These are phyloP conservation scores for Perkinsus olseni DNA, from an alignment of 169 alveolate genomes.

Conservation along the genomic window DNA sequence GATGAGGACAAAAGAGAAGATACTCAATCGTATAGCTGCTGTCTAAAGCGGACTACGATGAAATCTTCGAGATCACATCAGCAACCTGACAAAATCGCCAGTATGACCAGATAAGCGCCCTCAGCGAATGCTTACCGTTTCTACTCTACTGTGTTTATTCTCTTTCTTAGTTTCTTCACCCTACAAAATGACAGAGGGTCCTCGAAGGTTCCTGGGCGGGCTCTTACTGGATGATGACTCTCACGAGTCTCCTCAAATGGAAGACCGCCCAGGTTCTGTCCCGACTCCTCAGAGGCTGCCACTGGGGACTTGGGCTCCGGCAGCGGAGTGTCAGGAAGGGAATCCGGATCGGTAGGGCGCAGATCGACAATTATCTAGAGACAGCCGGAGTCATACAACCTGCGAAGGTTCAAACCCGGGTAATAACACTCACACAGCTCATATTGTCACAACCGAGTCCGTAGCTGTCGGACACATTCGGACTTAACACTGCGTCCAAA, in stretches of 20 bases:
- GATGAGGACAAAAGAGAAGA: too few species aligned
- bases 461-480: slow-evolving; percentile 67
- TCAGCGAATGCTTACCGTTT: background rate
- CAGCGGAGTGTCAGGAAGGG: background rate
- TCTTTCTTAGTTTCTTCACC: background rate
- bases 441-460: slow-evolving; percentile 90
- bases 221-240: background rate
- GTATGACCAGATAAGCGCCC: too few species aligned
- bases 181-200: background rate
- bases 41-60: too few species aligned
- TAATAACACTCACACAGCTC: slow-evolving; percentile 70
- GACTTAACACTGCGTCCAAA: slow-evolving; percentile 71
- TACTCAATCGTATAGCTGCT: too few species aligned
- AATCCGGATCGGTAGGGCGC: background rate
- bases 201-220: background rate
- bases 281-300: background rate
- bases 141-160: background rate
- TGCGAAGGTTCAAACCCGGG: background rate
- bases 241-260: background rate
- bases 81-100: too few species aligned
- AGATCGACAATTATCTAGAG: background rate
- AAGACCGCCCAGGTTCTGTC: background rate
- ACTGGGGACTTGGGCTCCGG: background rate
- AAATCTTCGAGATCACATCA: too few species aligned
- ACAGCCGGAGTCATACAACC: background rate